Evolutionary conservation across 1,284 basidiomycete genomes (phyloP).

Genomic region (Albatrellus sp.): DNA sequence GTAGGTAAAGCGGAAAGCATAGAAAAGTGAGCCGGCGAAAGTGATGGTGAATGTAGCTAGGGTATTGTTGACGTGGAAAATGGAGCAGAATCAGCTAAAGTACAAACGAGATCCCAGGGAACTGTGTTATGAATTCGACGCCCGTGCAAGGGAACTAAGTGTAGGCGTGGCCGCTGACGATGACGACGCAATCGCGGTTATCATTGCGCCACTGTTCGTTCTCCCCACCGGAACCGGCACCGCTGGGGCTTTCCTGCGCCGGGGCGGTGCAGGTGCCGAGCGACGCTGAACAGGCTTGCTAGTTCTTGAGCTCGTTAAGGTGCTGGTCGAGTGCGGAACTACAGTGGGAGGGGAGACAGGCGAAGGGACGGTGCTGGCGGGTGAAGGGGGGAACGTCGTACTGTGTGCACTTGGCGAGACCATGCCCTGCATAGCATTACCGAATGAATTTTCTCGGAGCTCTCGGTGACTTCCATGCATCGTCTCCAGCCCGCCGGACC

Average conservation of each 20-base stretch:
- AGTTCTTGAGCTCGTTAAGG: conserved; percentile 2
- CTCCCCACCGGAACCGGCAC: conserved; percentile 39
- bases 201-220: conserved; percentile 32
- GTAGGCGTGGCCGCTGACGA: neutral
- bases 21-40: too few species aligned
- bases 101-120: too few species aligned
- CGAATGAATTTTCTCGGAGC: conserved; percentile 9
- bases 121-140: too few species aligned
- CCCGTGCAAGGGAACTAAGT: too few species aligned
- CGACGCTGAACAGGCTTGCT: too few species aligned
- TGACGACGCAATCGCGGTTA: conserved; percentile 35
- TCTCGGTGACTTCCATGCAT: conserved; percentile 10
- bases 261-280: conserved; percentile 38
- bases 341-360: neutral
- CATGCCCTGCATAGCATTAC: conserved; percentile 4
- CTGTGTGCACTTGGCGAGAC: conserved; percentile 2
- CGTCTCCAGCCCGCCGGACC: conserved; percentile 22
- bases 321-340: neutral
- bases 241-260: conserved; percentile 53
- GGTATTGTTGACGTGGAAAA: too few species aligned
- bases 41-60: too few species aligned
- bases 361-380: neutral
- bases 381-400: conserved; percentile 6
- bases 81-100: too few species aligned
- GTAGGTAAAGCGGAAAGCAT: too few species aligned